These are phyloP conservation scores for Fraxinus ornus DNA, from an alignment of 305 asterid genomes.

Conservation along the genomic window DNA sequence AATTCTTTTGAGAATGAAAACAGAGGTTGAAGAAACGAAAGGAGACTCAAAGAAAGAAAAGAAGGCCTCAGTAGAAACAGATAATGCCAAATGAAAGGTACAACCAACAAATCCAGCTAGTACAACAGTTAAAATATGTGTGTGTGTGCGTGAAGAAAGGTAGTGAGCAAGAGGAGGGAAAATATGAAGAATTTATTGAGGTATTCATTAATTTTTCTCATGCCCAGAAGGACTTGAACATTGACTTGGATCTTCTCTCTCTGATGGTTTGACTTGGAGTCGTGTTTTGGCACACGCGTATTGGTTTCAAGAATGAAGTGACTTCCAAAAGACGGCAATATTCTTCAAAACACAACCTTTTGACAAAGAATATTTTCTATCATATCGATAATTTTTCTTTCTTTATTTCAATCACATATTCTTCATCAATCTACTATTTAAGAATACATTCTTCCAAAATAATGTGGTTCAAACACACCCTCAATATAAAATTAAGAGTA, in stretches of 20 bases:
- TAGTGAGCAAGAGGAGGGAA: constrained; percentile 15
- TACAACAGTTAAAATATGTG: constrained; percentile 2
- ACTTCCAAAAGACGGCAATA: not conserved
- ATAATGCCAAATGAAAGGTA: constrained; percentile 6
- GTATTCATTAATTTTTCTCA: constrained; percentile 35
- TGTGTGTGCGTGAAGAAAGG: not conserved
- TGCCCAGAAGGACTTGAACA: constrained; percentile 53
- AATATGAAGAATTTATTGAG: constrained; percentile 27
- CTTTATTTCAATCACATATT: no score
- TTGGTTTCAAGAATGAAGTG: not conserved
- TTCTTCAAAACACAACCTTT: not conserved
- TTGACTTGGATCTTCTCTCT: constrained; percentile 57
- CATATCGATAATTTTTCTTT: no score
- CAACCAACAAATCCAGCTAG: constrained; percentile 11
- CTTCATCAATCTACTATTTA: no score
- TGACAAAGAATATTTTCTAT: no score
- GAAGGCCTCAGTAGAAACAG: not conserved
- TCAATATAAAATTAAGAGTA: not conserved
- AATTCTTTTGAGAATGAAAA: not conserved
- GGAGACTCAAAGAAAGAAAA: constrained; percentile 27
- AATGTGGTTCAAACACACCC: no score
- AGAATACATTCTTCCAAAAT: no score
- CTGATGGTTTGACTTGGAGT: constrained; percentile 44
- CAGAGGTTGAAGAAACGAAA: constrained; percentile 21
- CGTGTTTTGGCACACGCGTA: constrained; percentile 7